Percentiles rank a stretch among this genome's conserved stretches.
Conservation (phyloP, 176 grass and related monocot species). For the Chloris gayana region DNA sequence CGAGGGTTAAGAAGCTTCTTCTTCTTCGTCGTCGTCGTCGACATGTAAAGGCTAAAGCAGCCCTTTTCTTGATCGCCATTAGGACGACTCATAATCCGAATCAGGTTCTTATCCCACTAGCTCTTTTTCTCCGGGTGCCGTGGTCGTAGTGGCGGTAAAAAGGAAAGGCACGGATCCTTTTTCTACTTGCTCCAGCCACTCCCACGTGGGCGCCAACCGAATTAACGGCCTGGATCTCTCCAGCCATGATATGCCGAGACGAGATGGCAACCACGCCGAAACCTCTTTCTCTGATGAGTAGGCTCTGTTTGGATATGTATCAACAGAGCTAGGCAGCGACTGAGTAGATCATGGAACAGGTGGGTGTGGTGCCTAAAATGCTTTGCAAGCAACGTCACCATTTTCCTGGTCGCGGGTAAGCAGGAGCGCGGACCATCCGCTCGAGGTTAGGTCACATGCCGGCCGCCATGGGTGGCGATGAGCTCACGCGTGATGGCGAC, state of each 20-base stretch:
- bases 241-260: too few relatives aligned
- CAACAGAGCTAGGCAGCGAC: neutral
- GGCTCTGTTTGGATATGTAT: neutral
- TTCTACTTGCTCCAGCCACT: conserved; percentile 15
- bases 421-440: too few relatives aligned
- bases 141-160: neutral
- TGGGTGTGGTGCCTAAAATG: too few relatives aligned
- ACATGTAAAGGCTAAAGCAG: neutral
- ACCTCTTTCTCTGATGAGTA: neutral
- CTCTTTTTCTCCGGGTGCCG: too few relatives aligned
- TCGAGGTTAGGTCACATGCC: too few relatives aligned
- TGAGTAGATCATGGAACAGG: too few relatives aligned
- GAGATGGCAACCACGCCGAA: neutral
- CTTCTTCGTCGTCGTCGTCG: too few relatives aligned
- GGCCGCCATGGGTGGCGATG: too few relatives aligned
- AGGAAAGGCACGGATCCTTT: neutral
- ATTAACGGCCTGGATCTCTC: conserved; percentile 36
- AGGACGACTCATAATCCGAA: conserved; percentile 15
- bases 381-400: too few relatives aligned
- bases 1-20: conserved; percentile 38
- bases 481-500: too few relatives aligned
- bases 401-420: too few relatives aligned
- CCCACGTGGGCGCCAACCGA: conserved; percentile 26
- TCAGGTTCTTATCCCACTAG: conserved; percentile 17
- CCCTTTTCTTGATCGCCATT: conserved; percentile 4